These are phyloP conservation scores for Xerocomus spinulosus DNA, from an alignment of 768 basidiomycete species.

Conservation along the genomic window DNA sequence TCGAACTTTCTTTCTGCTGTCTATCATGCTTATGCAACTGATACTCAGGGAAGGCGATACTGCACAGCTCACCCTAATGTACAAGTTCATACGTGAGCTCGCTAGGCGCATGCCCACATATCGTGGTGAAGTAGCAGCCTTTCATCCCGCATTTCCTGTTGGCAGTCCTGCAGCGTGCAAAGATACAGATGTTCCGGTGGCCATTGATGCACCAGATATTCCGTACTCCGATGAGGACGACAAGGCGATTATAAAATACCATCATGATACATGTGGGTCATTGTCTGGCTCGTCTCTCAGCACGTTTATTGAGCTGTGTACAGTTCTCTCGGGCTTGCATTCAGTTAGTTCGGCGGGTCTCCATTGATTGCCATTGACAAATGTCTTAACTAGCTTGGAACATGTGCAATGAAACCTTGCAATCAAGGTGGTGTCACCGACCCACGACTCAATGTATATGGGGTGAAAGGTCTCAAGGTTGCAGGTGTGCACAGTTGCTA, in stretches of 20 bases:
- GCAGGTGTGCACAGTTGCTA: conserved; percentile 38
- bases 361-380: not conserved
- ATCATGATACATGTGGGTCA: conserved; percentile 15
- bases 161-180: conserved; percentile 27
- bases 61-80: conserved; percentile 43
- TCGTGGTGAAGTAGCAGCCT: conserved; percentile 15
- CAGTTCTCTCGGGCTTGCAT: conserved; percentile 13
- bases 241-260: conserved; percentile 27
- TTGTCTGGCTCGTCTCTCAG: not conserved
- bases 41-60: conserved; percentile 34
- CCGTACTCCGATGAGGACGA: conserved; percentile 34
- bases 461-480: conserved; percentile 54
- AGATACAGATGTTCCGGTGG: conserved; percentile 16
- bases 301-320: not conserved
- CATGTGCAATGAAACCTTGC: conserved; percentile 64
- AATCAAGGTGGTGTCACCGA: conserved; percentile 62
- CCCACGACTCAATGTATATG: conserved; percentile 56
- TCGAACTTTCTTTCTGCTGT: conserved; percentile 1
- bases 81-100: conserved; percentile 53
- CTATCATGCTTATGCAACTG: not conserved
- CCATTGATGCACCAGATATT: conserved; percentile 29
- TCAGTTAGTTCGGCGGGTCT: conserved; percentile 7
- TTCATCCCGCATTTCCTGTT: conserved; percentile 28
- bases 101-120: conserved; percentile 46
- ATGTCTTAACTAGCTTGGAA: conserved; percentile 43